Percentiles rank a stretch among this genome's conserved stretches.
phyloP scores from a whole-genome alignment of 2,329 filamentous ascomycete species.

The Shiraia bambusicola region DNA sequence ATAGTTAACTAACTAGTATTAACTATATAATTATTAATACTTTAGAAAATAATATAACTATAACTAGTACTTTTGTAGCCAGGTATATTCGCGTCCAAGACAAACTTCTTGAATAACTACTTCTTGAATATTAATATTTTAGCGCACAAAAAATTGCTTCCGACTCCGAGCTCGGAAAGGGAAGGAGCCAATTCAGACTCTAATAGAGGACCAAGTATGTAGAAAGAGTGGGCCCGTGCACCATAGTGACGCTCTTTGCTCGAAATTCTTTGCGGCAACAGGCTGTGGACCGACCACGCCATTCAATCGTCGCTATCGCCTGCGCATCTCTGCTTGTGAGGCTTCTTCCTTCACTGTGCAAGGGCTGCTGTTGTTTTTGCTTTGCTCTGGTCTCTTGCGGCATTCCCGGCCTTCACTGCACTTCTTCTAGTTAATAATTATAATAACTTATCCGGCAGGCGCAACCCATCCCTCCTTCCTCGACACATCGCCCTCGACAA shows the following conservation, averaged over 20 bases:
- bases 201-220: no score
- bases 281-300: slow-evolving; percentile 20
- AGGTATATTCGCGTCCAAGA: no score
- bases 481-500: slow-evolving; percentile 23
- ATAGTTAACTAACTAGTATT: no score
- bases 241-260: slow-evolving; percentile 24
- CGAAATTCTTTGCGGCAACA: slow-evolving; percentile 36
- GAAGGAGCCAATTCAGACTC: no score
- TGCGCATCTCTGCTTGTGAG: slow-evolving; percentile 24
- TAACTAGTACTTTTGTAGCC: no score
- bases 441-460: slow-evolving; percentile 22
- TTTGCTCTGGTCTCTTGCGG: slow-evolving; percentile 10
- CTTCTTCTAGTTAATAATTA: no score
- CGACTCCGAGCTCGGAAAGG: slow-evolving; percentile 39
- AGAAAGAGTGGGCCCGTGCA: slow-evolving; percentile 20
- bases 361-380: slow-evolving; percentile 8
- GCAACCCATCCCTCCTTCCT: slow-evolving; percentile 19
- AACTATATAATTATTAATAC: no score
- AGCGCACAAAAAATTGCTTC: slow-evolving; percentile 15
- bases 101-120: no score
- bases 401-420: slow-evolving; percentile 18
- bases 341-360: slow-evolving; percentile 2
- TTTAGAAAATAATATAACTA: no score
- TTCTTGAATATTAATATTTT: no score
- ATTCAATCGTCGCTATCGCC: slow-evolving; percentile 24